Conservation (phyloP, 192 early-diverging fungal species). For the Backusella sp. region DNA sequence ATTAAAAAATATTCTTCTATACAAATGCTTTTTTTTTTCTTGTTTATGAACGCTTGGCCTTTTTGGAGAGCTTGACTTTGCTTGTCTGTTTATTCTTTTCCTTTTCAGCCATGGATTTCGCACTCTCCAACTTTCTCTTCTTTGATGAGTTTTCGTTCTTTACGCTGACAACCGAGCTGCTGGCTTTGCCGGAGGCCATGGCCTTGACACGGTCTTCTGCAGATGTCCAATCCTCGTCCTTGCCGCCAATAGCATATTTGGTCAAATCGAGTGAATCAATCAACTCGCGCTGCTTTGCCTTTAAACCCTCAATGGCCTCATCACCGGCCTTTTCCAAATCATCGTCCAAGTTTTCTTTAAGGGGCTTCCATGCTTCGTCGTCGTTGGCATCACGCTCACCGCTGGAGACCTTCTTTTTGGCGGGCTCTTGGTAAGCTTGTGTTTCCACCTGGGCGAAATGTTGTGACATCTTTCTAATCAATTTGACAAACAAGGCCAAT, state of each 20-base stretch:
- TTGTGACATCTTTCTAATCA: slow-evolving; percentile 80
- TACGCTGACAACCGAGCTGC: slow-evolving; percentile 69
- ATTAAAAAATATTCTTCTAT: not conserved
- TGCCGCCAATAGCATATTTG: slow-evolving; percentile 69
- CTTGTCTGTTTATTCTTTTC: slow-evolving; percentile 38
- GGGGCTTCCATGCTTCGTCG: slow-evolving; percentile 87
- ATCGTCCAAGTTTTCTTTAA: slow-evolving; percentile 69
- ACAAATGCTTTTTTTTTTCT: not conserved
- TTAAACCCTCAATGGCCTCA: slow-evolving; percentile 64
- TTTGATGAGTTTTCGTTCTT: slow-evolving; percentile 64
- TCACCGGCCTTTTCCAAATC: slow-evolving; percentile 85
- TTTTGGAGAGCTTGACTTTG: slow-evolving; percentile 39
- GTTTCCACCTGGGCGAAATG: slow-evolving; percentile 66
- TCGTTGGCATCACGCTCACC: slow-evolving; percentile 55
- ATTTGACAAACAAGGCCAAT: slow-evolving; percentile 92
- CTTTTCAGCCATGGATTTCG: slow-evolving; percentile 43
- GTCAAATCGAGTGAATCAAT: slow-evolving; percentile 75
- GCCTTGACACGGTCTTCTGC: slow-evolving; percentile 63
- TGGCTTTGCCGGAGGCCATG: slow-evolving; percentile 45
- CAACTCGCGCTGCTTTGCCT: slow-evolving; percentile 74
- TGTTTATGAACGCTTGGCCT: slow-evolving; percentile 35
- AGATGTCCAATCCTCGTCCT: slow-evolving; percentile 70
- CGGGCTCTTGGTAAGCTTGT: slow-evolving; percentile 41
- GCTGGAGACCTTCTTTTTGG: not conserved
- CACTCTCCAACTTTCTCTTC: slow-evolving; percentile 52